Percentiles rank a stretch among this genome's conserved stretches.
phyloP scores from a whole-genome alignment of 225 moss, liverwort and hornwort genomes.

The Bryoerythrophyllum caledonicum region DNA sequence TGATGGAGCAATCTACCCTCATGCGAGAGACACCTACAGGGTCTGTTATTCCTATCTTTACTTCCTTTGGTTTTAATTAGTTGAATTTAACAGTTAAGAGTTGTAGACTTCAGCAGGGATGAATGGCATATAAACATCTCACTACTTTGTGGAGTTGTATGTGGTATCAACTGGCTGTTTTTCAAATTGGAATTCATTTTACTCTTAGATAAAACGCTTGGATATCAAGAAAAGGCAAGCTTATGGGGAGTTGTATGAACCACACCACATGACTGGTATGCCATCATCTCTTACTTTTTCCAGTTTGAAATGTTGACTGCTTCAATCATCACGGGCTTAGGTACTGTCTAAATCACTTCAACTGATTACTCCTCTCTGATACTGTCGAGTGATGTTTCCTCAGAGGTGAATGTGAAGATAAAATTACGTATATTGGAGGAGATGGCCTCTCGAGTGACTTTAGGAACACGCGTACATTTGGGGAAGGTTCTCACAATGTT shows the following conservation, averaged over 20 bases:
- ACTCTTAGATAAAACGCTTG: constrained; percentile 51
- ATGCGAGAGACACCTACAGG: constrained; percentile 63
- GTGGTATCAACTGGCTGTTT: not conserved
- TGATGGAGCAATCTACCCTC: constrained; percentile 67
- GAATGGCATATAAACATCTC: not conserved
- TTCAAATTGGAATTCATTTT: constrained; percentile 3
- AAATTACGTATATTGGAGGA: constrained; percentile 55
- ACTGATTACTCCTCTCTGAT: constrained; percentile 12
- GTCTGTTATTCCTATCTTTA: constrained; percentile 32
- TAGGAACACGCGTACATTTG: constrained; percentile 55
- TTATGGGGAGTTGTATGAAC: constrained; percentile 47
- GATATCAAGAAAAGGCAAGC: constrained; percentile 54
- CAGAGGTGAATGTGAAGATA: constrained; percentile 62
- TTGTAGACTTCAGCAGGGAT: not conserved
- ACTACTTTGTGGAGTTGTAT: constrained; percentile 5
- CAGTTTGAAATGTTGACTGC: not conserved
- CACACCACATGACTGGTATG: constrained; percentile 56
- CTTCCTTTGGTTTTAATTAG: constrained; percentile 2
- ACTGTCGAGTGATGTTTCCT: constrained; percentile 15
- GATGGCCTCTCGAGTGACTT: constrained; percentile 35
- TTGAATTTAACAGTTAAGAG: not conserved
- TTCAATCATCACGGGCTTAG: not conserved
- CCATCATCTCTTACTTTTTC: constrained; percentile 8
- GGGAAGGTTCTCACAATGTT: constrained; percentile 47
- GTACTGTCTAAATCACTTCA: not conserved